Evolutionary conservation across 805 yeast species (phyloP), one percentile per base, ranked within the genome.

Genomic region (Lipomyces sp.): DNA sequence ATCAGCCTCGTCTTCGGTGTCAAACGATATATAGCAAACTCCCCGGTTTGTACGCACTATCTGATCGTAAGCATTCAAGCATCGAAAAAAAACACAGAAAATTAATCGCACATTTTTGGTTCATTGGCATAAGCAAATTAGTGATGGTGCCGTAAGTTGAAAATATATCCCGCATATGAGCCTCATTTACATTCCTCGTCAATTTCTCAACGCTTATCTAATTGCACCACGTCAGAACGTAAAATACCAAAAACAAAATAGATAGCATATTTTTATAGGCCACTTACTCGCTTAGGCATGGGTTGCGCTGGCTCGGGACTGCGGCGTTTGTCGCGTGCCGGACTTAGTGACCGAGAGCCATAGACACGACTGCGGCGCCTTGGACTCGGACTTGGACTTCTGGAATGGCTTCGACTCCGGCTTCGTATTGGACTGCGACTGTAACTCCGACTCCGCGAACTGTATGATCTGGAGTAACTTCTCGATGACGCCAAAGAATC

Each of bases 91-190:
- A 51, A 35, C 2, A 29, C n/a, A 61, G 4, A 15, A 13, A 61
- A 29, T 4, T 24, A 24, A 24, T 29, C 54, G 24, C 34, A 51
- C 54, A 24, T 42, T 57, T 51, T 8, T 48, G 54, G 45, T 60
- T 60, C 24, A 64, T 48, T 8, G 70, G 66, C 13, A 70, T n/a
- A 30, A 33, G 29, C 18, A 70, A 34, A 13, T 60, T 33, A 4
- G 59, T 32, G 34, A 67, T 56, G 3, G 11, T 56, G 7, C 72
- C 72, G 42, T 70, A 70, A 4, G 53, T 57, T 11, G 64, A 60
- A 62, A 70, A 70, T 15, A 70, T 70, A 35, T 70, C 72, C 2
- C 60, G 61, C 4, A 70, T 45, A 59, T 70, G 72, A 32, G 48
- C 65, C 24, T 63, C 69, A 29, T 45, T 61, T 15, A 70, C 68